Percentiles rank a stretch among this genome's conserved stretches.
phyloP scores from a whole-genome alignment of 2,329 filamentous ascomycete genomes.

The Ilyonectria destructans region DNA sequence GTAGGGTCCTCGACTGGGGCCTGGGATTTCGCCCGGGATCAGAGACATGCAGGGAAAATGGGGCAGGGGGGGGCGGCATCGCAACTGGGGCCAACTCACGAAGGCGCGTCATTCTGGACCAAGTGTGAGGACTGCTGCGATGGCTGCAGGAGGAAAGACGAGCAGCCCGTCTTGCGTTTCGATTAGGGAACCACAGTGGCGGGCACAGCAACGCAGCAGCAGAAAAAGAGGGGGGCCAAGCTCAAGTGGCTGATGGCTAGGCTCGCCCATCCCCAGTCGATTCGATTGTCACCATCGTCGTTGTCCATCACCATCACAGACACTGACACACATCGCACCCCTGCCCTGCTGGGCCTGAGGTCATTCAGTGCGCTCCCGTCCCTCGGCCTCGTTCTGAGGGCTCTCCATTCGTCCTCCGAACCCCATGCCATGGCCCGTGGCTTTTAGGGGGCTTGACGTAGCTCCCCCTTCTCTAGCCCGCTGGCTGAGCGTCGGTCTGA shows the following conservation, averaged over 20 bases:
- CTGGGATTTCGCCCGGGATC: constrained; percentile 6
- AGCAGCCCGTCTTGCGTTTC: neutral
- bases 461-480: constrained; percentile 14
- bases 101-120: constrained; percentile 4
- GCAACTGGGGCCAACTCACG: neutral
- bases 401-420: constrained; percentile 20
- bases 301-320: neutral
- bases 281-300: constrained; percentile 1
- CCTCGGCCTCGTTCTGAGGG: neutral
- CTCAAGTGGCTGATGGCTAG: neutral
- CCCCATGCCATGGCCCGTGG: constrained; percentile 29
- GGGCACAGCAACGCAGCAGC: neutral
- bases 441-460: constrained; percentile 6
- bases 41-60: neutral
- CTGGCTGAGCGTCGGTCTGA: constrained; percentile 19
- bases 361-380: constrained; percentile 4
- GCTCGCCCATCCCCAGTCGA: neutral
- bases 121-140: neutral
- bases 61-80: neutral
- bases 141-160: neutral
- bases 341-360: constrained; percentile 2
- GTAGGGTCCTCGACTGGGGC: constrained; percentile 1
- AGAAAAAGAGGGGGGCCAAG: neutral
- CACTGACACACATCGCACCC: neutral
- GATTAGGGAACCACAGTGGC: neutral